phyloP scores from a whole-genome alignment of 2,329 filamentous ascomycete species.

The Ustilaginoidea virens region DNA sequence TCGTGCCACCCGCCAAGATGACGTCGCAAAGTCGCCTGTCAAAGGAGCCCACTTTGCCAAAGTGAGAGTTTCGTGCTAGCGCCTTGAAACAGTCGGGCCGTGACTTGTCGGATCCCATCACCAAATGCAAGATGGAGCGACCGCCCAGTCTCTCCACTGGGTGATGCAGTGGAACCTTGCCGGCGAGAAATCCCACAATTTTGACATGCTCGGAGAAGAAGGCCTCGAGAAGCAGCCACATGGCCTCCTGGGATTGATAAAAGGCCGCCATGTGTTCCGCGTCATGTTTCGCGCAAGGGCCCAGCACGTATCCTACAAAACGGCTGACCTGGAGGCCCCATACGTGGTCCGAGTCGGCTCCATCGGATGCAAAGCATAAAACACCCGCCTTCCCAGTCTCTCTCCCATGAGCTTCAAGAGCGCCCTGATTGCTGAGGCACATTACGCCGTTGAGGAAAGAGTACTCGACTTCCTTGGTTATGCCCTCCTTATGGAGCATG shows the following conservation, averaged over 20 bases:
- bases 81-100: not conserved
- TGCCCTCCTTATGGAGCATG: not conserved
- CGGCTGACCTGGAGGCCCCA: not conserved
- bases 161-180: not conserved
- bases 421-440: not conserved
- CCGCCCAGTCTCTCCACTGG: not conserved
- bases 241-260: not conserved
- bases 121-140: not conserved
- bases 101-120: not conserved
- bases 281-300: not conserved
- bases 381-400: constrained; percentile 3
- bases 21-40: not conserved
- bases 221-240: constrained; percentile 1
- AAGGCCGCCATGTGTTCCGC: not conserved
- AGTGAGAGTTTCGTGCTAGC: not conserved
- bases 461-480: not conserved
- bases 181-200: not conserved
- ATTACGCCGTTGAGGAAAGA: constrained; percentile 1
- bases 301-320: not conserved
- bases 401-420: constrained; percentile 1
- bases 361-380: constrained; percentile 1
- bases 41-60: not conserved
- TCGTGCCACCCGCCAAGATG: not conserved
- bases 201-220: not conserved
- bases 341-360: not conserved